Evolutionary conservation across 2,329 filamentous ascomycete genomes (phyloP).

Genomic region (Aspergillus aculeatus): DNA sequence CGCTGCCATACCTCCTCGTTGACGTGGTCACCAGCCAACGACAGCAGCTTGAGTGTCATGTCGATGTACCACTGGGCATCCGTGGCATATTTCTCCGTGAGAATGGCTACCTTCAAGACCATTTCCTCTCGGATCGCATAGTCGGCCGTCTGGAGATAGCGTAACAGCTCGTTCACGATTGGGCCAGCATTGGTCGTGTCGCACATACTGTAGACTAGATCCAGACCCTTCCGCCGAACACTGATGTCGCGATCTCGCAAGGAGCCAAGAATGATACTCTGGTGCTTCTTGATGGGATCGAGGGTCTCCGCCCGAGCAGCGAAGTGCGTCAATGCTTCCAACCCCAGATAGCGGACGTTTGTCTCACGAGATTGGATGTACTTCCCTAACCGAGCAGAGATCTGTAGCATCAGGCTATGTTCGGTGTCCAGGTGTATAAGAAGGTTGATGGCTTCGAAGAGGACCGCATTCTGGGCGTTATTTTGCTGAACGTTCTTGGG

Average conservation of each 20-base stretch:
- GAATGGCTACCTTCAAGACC: slow-evolving; percentile 97
- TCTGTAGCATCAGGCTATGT: slow-evolving; percentile 90
- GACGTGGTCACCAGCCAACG: slow-evolving; percentile 96
- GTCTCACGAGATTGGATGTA: slow-evolving; percentile 97
- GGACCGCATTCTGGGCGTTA: slow-evolving; percentile 94
- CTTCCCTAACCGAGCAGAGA: slow-evolving; percentile 83
- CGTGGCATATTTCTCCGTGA: slow-evolving; percentile 97
- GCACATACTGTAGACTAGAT: slow-evolving; percentile 99
- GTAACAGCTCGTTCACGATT: slow-evolving; percentile 89
- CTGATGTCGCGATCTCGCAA: slow-evolving; percentile 95
- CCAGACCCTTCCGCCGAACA: slow-evolving; percentile 90
- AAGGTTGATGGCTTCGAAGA: slow-evolving; percentile 98
- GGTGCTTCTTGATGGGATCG: slow-evolving; percentile 96
- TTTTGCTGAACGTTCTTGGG: slow-evolving; percentile 99
- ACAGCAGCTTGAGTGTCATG: slow-evolving; percentile 88
- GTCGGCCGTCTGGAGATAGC: slow-evolving; percentile 93
- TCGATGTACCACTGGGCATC: slow-evolving; percentile 99
- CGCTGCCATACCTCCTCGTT: slow-evolving; percentile 99
- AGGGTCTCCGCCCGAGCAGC: slow-evolving; percentile 90
- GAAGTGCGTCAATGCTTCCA: slow-evolving; percentile 98
- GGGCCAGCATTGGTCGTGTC: slow-evolving; percentile 90
- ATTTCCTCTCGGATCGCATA: slow-evolving; percentile 98
- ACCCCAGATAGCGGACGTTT: slow-evolving; percentile 90
- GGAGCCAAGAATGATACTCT: slow-evolving; percentile 91
- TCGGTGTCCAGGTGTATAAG: slow-evolving; percentile 98